phyloP scores from a whole-genome alignment of 495 filamentous ascomycete species.

The Penicillium nucicola region DNA sequence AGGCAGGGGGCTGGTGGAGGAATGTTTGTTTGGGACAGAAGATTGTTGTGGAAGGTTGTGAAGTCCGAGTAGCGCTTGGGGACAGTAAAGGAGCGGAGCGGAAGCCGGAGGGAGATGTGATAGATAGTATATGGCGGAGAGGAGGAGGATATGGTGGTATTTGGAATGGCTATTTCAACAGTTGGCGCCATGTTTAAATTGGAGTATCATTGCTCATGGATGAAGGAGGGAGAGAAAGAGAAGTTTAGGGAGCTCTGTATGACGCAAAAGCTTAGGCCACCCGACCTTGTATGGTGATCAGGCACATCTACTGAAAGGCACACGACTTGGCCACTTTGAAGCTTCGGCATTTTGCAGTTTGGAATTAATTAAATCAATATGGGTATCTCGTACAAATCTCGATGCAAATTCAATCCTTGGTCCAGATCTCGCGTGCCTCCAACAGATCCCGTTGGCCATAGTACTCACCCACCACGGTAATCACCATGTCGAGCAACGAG shows the following conservation, averaged over 20 bases:
- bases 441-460: conserved; percentile 90
- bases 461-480: conserved; percentile 83
- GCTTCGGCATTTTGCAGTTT: background rate
- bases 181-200: conserved; percentile 62
- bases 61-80: conserved; percentile 97
- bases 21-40: conserved; percentile 59
- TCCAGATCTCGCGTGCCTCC: conserved; percentile 59
- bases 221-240: background rate
- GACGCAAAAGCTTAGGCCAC: conserved; percentile 16
- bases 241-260: conserved; percentile 3
- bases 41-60: conserved; percentile 64
- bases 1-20: conserved; percentile 68
- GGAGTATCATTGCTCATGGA: background rate
- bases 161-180: conserved; percentile 79
- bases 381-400: conserved; percentile 16
- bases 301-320: background rate
- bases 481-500: conserved; percentile 80
- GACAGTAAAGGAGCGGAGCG: conserved; percentile 81
- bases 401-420: background rate
- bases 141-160: conserved; percentile 58
- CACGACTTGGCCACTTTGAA: background rate
- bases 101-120: conserved; percentile 84
- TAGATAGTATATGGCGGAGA: conserved; percentile 84
- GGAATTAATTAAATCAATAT: background rate
- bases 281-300: background rate